Conservation (phyloP, 1,139 yeast species). For the Martiniozyma asiatica region DNA sequence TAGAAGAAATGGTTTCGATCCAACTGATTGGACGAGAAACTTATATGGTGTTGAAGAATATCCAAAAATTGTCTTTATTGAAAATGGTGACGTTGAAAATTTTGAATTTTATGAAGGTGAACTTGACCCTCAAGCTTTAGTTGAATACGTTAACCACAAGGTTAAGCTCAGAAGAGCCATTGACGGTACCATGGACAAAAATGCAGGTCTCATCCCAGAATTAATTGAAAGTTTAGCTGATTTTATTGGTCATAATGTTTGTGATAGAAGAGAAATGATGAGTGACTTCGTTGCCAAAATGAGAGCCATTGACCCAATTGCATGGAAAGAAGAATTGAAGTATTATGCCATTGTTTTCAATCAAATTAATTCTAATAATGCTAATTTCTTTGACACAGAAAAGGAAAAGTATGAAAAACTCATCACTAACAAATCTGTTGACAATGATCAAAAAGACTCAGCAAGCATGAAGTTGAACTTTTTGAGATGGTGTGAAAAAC, state of each 20-base stretch:
- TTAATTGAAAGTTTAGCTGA: conserved; percentile 27
- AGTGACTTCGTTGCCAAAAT: conserved; percentile 19
- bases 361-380: conserved; percentile 37
- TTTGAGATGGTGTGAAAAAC: conserved; percentile 25
- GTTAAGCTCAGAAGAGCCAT: conserved; percentile 40
- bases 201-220: conserved; percentile 43
- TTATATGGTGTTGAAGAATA: conserved; percentile 33
- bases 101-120: conserved; percentile 33
- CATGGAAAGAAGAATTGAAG: conserved; percentile 18
- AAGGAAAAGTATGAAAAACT: conserved; percentile 36
- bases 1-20: conserved; percentile 34
- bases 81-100: conserved; percentile 28
- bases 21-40: conserved; percentile 30
- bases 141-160: conserved; percentile 37
- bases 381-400: conserved; percentile 39
- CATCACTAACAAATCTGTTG: conserved; percentile 20
- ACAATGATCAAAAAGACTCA: conserved; percentile 27
- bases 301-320: conserved; percentile 16
- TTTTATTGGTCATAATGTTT: conserved; percentile 17
- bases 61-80: conserved; percentile 46
- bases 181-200: conserved; percentile 37
- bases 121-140: conserved; percentile 31
- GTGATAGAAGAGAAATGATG: conserved; percentile 20
- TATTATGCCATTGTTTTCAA: conserved; percentile 43
- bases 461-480: conserved; percentile 39